Evolutionary conservation across 2,329 filamentous ascomycete genomes (phyloP).

Genomic region (Diplodia seriata): DNA sequence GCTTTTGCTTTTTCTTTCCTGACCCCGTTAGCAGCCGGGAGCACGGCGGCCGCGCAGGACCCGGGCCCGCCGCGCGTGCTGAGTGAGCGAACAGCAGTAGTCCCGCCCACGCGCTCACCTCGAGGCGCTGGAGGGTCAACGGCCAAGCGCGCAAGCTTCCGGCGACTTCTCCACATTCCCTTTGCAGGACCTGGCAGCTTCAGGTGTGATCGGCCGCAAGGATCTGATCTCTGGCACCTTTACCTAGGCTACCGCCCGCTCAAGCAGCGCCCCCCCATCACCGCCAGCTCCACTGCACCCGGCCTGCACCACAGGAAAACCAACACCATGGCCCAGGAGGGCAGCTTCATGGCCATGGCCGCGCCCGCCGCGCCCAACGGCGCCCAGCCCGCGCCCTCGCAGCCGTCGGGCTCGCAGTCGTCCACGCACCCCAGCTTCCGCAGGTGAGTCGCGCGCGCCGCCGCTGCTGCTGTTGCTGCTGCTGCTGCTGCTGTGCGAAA

Average conservation of each 20-base stretch:
- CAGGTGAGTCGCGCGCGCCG: conserved; percentile 54
- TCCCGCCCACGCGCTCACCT: background rate
- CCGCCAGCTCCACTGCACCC: conserved; percentile 24
- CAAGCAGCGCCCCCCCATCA: conserved; percentile 28
- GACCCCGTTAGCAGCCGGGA: background rate
- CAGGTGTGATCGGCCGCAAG: conserved; percentile 32
- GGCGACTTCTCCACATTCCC: conserved; percentile 29
- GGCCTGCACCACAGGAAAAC: background rate
- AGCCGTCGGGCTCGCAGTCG: conserved; percentile 35
- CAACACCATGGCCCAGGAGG: conserved; percentile 46
- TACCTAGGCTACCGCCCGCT: conserved; percentile 25
- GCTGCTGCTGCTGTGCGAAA: background rate
- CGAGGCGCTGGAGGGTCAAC: background rate
- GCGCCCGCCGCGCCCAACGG: conserved; percentile 37
- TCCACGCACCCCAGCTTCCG: conserved; percentile 63
- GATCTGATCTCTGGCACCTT: conserved; percentile 31
- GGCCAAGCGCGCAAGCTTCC: conserved; percentile 25
- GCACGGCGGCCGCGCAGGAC: background rate
- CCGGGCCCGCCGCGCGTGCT: background rate
- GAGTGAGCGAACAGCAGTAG: background rate
- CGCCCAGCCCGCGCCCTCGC: conserved; percentile 36
- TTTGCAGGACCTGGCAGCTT: conserved; percentile 28
- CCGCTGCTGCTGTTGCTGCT: too few relatives aligned
- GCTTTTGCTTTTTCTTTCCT: background rate
- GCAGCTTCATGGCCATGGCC: conserved; percentile 49